These are phyloP conservation scores for Filosporella fistucella DNA, from an alignment of 495 filamentous ascomycete genomes.

Conservation along the genomic window DNA sequence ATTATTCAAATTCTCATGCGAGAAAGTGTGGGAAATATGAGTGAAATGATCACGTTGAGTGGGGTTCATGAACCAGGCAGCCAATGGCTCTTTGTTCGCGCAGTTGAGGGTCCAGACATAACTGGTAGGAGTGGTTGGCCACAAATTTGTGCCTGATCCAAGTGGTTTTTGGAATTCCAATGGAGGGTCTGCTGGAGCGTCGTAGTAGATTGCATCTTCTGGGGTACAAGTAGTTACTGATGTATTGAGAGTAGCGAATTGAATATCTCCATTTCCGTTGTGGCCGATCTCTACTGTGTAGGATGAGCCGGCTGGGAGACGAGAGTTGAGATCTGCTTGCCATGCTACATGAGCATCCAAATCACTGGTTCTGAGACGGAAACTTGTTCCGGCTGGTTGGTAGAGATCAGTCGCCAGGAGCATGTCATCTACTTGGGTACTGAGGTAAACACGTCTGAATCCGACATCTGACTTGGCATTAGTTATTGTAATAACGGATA, in stretches of 20 bases:
- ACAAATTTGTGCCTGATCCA: constrained; percentile 50
- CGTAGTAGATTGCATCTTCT: no score
- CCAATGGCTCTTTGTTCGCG: constrained; percentile 41
- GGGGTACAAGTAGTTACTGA: no score
- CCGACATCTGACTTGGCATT: no score
- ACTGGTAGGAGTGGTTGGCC: constrained; percentile 39
- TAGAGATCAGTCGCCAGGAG: no score
- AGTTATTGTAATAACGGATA: no score
- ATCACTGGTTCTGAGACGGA: neutral
- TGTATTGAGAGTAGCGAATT: constrained; percentile 26
- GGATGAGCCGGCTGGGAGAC: constrained; percentile 41
- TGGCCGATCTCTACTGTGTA: constrained; percentile 56
- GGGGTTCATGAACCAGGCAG: constrained; percentile 42
- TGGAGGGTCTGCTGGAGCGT: constrained; percentile 40
- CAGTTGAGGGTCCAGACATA: constrained; percentile 47
- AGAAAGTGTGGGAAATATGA: constrained; percentile 59
- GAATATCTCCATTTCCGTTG: constrained; percentile 59
- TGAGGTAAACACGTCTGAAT: constrained; percentile 50
- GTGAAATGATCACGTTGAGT: constrained; percentile 46
- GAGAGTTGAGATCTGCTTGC: neutral
- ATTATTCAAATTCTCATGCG: constrained; percentile 54
- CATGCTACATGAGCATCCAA: neutral
- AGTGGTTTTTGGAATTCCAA: constrained; percentile 54
- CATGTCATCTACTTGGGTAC: no score
- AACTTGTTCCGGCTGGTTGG: no score